Percentiles rank a stretch among this genome's conserved stretches.
phyloP scores from a whole-genome alignment of 441 rosid species.

The Isatis lusitanica region DNA sequence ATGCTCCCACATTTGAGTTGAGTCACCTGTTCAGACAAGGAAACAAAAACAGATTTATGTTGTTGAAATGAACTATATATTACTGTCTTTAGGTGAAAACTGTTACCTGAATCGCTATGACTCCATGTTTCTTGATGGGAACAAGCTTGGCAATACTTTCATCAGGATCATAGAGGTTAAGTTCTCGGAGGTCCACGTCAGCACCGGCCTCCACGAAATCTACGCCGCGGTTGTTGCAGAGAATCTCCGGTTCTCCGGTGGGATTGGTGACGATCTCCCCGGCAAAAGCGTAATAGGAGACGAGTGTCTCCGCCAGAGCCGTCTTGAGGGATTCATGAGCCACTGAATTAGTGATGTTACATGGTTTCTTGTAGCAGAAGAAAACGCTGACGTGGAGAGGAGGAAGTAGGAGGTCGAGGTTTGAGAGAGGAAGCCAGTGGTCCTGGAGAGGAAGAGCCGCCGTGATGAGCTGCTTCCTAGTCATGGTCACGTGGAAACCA shows the following conservation, averaged over 20 bases:
- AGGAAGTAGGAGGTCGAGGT: conserved; percentile 83
- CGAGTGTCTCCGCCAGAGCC: conserved; percentile 60
- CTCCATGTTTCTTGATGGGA: conserved; percentile 62
- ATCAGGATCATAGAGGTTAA: conserved; percentile 70
- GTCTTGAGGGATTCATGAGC: conserved; percentile 47
- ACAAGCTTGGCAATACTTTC: conserved; percentile 60
- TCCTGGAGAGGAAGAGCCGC: conserved; percentile 61
- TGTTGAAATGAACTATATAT: background rate
- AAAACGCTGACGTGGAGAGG: conserved; percentile 60
- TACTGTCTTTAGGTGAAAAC: background rate
- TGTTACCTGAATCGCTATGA: conserved; percentile 70
- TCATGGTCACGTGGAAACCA: conserved; percentile 49
- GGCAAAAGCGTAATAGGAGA: conserved; percentile 63
- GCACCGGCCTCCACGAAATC: conserved; percentile 65
- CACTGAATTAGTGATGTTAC: conserved; percentile 18
- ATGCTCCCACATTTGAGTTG: conserved; percentile 66
- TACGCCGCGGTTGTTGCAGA: conserved; percentile 79
- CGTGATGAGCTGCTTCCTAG: conserved; percentile 56
- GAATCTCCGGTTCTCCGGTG: conserved; percentile 71
- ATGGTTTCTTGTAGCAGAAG: conserved; percentile 54
- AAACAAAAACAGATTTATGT: conserved; percentile 8
- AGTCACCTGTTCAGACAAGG: conserved; percentile 47
- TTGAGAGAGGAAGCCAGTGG: conserved; percentile 80
- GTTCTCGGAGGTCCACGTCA: conserved; percentile 49
- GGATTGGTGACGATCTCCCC: conserved; percentile 64